Percentiles rank a stretch among this genome's conserved stretches.
These are phyloP conservation scores for Pseudozyma sp. DNA, from an alignment of 1,284 basidiomycete species.

Conservation along the genomic window DNA sequence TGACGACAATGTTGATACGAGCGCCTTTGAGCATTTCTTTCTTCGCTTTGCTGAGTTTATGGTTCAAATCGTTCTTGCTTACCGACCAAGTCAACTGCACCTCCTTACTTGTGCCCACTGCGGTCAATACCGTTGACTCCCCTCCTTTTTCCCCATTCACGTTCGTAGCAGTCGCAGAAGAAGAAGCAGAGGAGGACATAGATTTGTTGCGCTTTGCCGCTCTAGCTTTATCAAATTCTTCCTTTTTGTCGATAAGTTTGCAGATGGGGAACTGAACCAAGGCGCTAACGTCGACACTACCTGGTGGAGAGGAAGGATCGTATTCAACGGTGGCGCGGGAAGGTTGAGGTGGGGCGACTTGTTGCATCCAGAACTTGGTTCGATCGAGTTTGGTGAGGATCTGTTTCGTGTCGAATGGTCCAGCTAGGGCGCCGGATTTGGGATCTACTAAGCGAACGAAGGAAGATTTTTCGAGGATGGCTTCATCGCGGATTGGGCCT, in stretches of 20 bases:
- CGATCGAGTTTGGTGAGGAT: conserved; percentile 59
- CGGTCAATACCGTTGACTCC: background rate
- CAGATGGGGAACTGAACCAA: conserved; percentile 65
- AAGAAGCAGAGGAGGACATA: background rate
- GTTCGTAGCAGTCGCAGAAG: background rate
- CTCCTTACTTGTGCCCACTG: conserved; percentile 37
- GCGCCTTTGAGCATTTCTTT: conserved; percentile 49
- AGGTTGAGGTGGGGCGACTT: conserved; percentile 48
- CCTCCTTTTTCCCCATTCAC: no score
- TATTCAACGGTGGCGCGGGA: conserved; percentile 15
- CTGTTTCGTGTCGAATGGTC: conserved; percentile 40
- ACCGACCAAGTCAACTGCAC: conserved; percentile 61
- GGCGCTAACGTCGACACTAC: conserved; percentile 3
- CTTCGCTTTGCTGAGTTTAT: conserved; percentile 52
- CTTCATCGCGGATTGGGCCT: conserved; percentile 39
- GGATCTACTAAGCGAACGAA: conserved; percentile 60
- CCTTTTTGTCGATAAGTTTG: conserved; percentile 70
- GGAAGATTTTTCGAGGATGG: conserved; percentile 23
- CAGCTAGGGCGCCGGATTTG: conserved; percentile 51
- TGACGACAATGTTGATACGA: conserved; percentile 41
- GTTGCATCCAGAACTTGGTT: conserved; percentile 50
- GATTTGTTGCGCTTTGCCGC: conserved; percentile 33
- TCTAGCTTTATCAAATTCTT: conserved; percentile 59
- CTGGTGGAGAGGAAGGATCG: conserved; percentile 7
- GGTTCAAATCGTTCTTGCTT: conserved; percentile 52